These are phyloP conservation scores for Phytophthora capsici DNA, from an alignment of 352 stramenopile genomes.

Conservation along the genomic window DNA sequence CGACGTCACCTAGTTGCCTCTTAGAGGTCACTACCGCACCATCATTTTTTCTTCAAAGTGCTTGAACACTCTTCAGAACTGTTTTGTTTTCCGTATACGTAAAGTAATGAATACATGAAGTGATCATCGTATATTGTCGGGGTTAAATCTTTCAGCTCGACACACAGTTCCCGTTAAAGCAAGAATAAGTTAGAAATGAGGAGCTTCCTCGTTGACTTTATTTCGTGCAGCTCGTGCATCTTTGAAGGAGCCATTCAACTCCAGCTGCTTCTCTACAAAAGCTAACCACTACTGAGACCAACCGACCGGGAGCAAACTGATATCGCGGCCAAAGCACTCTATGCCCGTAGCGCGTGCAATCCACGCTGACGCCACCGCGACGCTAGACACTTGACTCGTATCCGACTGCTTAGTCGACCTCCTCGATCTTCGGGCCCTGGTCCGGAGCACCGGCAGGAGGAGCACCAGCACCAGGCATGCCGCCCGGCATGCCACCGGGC, in stretches of 20 bases:
- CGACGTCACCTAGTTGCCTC: conserved; percentile 40
- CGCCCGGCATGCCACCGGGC: conserved; percentile 40
- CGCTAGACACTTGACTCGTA: conserved; percentile 22
- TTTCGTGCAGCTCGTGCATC: conserved; percentile 31
- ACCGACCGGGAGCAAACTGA: conserved; percentile 24
- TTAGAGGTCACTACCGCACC: not conserved
- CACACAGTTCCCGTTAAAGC: too few species aligned
- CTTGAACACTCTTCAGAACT: too few species aligned
- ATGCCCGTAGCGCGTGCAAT: conserved; percentile 37
- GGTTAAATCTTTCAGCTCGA: too few species aligned
- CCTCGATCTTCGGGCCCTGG: conserved; percentile 82
- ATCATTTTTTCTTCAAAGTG: too few species aligned
- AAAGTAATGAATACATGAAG: too few species aligned
- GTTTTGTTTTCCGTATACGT: too few species aligned
- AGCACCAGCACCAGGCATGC: conserved; percentile 31
- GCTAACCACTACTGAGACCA: conserved; percentile 28
- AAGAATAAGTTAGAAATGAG: conserved; percentile 25
- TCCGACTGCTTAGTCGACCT: conserved; percentile 68
- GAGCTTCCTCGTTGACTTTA: conserved; percentile 33
- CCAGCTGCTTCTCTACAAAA: conserved; percentile 39
- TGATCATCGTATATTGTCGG: too few species aligned
- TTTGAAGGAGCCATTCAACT: conserved; percentile 31
- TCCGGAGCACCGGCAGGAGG: conserved; percentile 44
- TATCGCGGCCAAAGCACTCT: conserved; percentile 33
- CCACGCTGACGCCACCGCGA: conserved; percentile 38